Percentiles rank a stretch among this genome's conserved stretches.
phyloP scores from a whole-genome alignment of 345 rosid species.

The Eucalyptus brandiana region DNA sequence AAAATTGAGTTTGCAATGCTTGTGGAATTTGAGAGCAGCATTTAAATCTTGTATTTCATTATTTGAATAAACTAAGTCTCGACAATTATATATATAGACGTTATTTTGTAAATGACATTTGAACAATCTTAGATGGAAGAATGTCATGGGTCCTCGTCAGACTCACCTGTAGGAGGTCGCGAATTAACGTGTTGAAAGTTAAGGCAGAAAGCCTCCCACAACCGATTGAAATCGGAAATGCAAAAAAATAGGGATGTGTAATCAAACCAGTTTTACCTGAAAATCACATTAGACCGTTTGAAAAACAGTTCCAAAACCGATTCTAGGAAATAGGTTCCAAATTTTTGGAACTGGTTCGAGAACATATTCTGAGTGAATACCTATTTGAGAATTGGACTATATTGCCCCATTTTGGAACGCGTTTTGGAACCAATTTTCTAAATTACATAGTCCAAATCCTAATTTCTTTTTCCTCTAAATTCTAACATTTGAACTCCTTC shows the following conservation, averaged over 20 bases:
- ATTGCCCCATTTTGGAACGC: too few species aligned
- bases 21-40: not conserved
- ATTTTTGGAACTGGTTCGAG: too few species aligned
- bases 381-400: accelerated
- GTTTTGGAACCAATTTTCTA: too few species aligned
- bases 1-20: not conserved
- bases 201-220: not conserved
- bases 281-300: too few species aligned
- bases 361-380: too few species aligned
- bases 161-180: not conserved
- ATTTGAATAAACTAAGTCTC: not conserved
- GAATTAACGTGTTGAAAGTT: not conserved
- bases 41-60: not conserved
- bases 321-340: too few species aligned
- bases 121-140: not conserved
- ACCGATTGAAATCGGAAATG: not conserved
- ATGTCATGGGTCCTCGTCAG: not conserved
- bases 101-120: not conserved
- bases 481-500: too few species aligned
- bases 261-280: too few species aligned
- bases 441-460: too few species aligned
- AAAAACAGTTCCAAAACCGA: too few species aligned
- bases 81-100: not conserved
- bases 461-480: too few species aligned
- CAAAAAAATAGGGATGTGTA: too few species aligned